A percentile compares a stretch with the other conserved stretches of the same genome.
phyloP scores from a whole-genome alignment of 176 grass and related monocot genomes.

The Panicum miliaceum region DNA sequence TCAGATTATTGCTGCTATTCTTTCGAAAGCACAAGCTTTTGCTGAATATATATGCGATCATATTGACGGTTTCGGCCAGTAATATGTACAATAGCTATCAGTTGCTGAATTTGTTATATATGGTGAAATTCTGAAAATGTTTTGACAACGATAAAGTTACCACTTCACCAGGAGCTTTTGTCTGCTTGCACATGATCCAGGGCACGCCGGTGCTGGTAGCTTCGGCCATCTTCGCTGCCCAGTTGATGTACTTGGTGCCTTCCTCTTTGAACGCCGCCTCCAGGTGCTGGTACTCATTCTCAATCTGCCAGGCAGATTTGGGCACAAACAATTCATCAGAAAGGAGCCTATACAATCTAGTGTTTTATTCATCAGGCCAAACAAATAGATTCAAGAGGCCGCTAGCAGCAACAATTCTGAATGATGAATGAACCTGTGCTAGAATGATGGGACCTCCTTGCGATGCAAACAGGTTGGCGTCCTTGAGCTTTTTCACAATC shows the following conservation, averaged over 20 bases:
- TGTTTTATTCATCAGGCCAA: not conserved
- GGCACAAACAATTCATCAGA: not conserved
- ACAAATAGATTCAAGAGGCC: not conserved
- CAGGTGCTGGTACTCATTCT: constrained; percentile 87
- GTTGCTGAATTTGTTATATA: not conserved
- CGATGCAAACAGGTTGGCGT: constrained; percentile 74
- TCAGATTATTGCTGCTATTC: not conserved
- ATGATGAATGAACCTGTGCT: constrained; percentile 63
- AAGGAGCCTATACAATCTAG: not conserved
- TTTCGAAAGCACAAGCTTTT: not conserved
- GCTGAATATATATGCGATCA: not conserved
- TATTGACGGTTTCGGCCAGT: not conserved
- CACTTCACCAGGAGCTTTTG: constrained; percentile 69
- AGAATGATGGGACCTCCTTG: constrained; percentile 94
- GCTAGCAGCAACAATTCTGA: not conserved
- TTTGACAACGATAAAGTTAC: constrained; percentile 47
- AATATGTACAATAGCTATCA: not conserved
- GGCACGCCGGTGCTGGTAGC: constrained; percentile 59
- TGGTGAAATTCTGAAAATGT: not conserved
- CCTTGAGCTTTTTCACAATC: constrained; percentile 69
- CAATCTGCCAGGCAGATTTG: constrained; percentile 52
- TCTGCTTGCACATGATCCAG: constrained; percentile 96
- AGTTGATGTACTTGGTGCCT: constrained; percentile 65
- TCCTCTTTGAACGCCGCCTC: constrained; percentile 53
- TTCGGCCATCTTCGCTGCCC: constrained; percentile 71